These are phyloP conservation scores for Polyporus tsugae DNA, from an alignment of 1,284 basidiomycete species.

Conservation along the genomic window DNA sequence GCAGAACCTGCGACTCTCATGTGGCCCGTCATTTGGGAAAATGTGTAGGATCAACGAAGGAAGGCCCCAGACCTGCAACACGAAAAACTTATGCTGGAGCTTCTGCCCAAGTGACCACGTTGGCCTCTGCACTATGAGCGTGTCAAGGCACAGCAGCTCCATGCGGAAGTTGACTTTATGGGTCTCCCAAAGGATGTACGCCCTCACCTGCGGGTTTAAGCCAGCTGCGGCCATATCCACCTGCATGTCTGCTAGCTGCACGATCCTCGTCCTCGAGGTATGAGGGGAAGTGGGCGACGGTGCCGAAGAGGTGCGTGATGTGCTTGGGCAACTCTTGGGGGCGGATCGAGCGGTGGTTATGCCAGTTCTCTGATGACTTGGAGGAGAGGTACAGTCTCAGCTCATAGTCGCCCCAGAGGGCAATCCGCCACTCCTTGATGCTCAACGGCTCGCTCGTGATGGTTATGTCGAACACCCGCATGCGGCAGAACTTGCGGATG, in stretches of 20 bases:
- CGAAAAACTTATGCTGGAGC: not conserved
- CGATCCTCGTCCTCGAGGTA: not conserved
- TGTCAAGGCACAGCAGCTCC: conserved; percentile 14
- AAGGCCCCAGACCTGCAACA: conserved; percentile 10
- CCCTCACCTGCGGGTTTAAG: not conserved
- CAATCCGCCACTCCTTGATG: conserved; percentile 12
- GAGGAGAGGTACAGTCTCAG: too few relatives aligned
- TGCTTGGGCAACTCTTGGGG: not conserved
- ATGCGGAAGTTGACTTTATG: conserved; percentile 19
- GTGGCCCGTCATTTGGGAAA: not conserved
- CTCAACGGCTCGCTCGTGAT: conserved; percentile 1
- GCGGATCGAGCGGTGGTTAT: not conserved
- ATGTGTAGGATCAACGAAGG: not conserved
- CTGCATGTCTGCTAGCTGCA: not conserved
- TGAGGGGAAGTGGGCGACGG: not conserved
- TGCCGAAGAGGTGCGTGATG: not conserved
- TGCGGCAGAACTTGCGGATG: conserved; percentile 11
- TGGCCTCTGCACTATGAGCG: not conserved
- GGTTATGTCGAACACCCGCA: conserved; percentile 10
- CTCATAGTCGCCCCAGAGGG: conserved; percentile 11
- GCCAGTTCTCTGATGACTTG: not conserved
- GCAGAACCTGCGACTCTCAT: not conserved
- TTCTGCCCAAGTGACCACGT: not conserved
- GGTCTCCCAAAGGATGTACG: conserved; percentile 10
- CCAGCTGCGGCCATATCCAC: not conserved